These are phyloP conservation scores for Aphanomyces stellatus DNA, from an alignment of 352 stramenopile genomes.

Conservation along the genomic window DNA sequence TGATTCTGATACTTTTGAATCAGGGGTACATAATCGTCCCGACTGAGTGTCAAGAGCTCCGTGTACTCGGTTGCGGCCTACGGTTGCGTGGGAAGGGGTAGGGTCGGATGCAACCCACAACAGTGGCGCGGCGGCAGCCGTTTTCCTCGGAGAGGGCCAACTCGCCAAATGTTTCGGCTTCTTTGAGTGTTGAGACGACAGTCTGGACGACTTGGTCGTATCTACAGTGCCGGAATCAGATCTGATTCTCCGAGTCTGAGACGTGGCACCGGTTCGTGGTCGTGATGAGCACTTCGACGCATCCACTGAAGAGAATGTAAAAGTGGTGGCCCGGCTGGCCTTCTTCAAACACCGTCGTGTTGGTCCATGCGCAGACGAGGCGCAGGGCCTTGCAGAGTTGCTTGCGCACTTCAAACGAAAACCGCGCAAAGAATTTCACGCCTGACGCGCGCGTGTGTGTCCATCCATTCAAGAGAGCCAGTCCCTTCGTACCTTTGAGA, in stretches of 20 bases:
- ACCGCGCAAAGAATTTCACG: conserved; percentile 81
- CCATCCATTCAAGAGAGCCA: background rate
- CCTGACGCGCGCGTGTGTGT: conserved; percentile 5
- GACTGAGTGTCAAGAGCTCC: conserved; percentile 60
- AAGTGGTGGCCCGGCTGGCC: conserved; percentile 67
- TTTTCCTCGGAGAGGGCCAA: conserved; percentile 57
- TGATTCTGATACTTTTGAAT: conserved; percentile 82
- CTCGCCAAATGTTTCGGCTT: conserved; percentile 76
- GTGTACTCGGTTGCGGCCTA: conserved; percentile 50
- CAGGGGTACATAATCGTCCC: conserved; percentile 73
- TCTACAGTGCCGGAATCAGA: background rate
- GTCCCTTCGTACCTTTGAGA: conserved; percentile 32
- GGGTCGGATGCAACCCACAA: conserved; percentile 27
- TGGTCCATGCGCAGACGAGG: conserved; percentile 65
- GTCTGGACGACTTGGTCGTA: conserved; percentile 45
- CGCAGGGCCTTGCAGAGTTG: conserved; percentile 75
- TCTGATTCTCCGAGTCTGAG: background rate
- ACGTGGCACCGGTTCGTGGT: conserved; percentile 54
- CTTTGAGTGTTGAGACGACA: conserved; percentile 50
- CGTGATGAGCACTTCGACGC: conserved; percentile 54
- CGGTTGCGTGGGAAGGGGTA: background rate
- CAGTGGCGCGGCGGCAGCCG: conserved; percentile 58
- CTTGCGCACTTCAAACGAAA: conserved; percentile 81
- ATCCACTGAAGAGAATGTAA: conserved; percentile 77
- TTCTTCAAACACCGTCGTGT: conserved; percentile 75